These are phyloP conservation scores for Cornus florida DNA, from an alignment of 148 eudicot genomes.

Conservation along the genomic window DNA sequence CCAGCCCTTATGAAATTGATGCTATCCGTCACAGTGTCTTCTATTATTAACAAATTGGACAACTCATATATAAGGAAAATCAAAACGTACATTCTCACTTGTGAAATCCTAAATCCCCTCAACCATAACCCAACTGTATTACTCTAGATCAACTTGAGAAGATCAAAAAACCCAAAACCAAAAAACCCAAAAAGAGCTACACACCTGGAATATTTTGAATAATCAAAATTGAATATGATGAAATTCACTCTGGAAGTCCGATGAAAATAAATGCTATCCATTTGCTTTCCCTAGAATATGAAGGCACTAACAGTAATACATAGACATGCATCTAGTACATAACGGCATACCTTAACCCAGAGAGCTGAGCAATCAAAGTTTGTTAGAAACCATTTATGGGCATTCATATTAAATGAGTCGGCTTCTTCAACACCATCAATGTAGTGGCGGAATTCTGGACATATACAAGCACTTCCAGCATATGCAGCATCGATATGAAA, in stretches of 20 bases:
- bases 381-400: conserved; percentile 96
- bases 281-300: not conserved
- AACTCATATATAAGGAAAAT: too few species aligned
- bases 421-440: conserved; percentile 89
- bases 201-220: not conserved
- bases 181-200: not conserved
- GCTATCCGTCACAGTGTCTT: too few species aligned
- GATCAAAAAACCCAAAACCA: not conserved
- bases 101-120: too few species aligned
- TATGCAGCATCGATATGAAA: conserved; percentile 94
- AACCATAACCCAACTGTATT: too few species aligned
- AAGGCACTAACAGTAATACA: not conserved
- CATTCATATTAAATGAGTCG: conserved; percentile 87
- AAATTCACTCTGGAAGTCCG: not conserved
- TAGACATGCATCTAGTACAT: conserved; percentile 4
- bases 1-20: too few species aligned
- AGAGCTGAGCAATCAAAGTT: conserved; percentile 94
- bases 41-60: too few species aligned
- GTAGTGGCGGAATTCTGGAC: conserved; percentile 83
- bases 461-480: conserved; percentile 98
- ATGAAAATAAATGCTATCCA: not conserved
- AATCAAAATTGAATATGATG: not conserved
- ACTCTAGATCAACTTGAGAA: not conserved
- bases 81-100: too few species aligned
- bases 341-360: conserved; percentile 67